Evolutionary conservation across 176 grass and related monocot genomes (phyloP), one percentile per base, ranked within the genome.

Genomic region (Triticum timopheevii): DNA sequence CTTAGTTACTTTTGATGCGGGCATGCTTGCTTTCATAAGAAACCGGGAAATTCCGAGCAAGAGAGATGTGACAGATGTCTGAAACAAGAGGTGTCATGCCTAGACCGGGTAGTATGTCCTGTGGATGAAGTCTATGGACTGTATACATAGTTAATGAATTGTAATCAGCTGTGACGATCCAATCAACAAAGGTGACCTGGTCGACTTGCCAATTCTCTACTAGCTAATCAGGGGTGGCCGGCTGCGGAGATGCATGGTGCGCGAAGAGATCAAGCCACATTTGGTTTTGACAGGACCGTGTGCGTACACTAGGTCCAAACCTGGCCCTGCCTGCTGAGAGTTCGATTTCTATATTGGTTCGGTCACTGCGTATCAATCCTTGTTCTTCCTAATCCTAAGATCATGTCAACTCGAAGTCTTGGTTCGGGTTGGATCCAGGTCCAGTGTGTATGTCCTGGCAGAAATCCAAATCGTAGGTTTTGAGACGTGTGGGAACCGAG

Each of bases 161-260:
- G 5, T 52, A 54, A 20, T 40, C 36, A 65, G 34, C 52, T 4
- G 13, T 59, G 56, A 59, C 13, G 64, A 58, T 73, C 67, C 74
- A 83, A 84, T 80, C 61, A 88, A 91, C 47, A 62, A 38, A 68
- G 54, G 20, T 79, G 89, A 81, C 85, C 81, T 88, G 52, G 81
- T 81, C 28, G 47, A 2, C 34, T 69, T 61, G 12, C 70, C 36
- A 3, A 11, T 83, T 83, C 81, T 34, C 30, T 16, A 7, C 15
- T 4, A 3, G 45, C 6, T 6, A 47, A 20, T 45, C 1, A 45
- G 42, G 42, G 3, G 6, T 31, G 7, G 56, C 56, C 45, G 45
- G 45, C 28, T 28, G 28, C 28, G 28, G 28, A 28, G 28, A 28
- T 28, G 28, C 28, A 28, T 28, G 28, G 28, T 2, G 28, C 2